A percentile compares a stretch with the other conserved stretches of the same genome.
Conservation (phyloP, 768 basidiomycete species). For the Cystobasidium tubakii region DNA sequence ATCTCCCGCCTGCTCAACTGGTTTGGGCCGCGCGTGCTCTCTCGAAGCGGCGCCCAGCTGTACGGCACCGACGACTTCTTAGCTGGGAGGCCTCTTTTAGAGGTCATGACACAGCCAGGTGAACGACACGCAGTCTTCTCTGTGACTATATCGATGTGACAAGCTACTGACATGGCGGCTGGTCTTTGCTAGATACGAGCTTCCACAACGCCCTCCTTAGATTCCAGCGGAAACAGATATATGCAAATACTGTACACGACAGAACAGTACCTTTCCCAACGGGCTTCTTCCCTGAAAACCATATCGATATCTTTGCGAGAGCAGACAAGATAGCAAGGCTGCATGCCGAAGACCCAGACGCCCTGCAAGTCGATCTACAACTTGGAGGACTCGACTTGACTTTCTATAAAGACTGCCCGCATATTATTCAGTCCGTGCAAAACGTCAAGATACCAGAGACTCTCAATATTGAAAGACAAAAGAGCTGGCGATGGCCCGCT, state of each 20-base stretch:
- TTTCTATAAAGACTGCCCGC: conserved; percentile 17
- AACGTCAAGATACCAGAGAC: conserved; percentile 3
- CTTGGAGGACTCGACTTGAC: conserved; percentile 15
- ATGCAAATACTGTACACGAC: conserved; percentile 67
- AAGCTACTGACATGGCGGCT: too few relatives aligned
- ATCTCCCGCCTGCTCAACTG: conserved; percentile 56
- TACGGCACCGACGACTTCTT: conserved; percentile 63
- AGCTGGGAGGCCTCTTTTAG: conserved; percentile 62
- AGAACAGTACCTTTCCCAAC: conserved; percentile 76
- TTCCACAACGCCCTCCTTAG: conserved; percentile 67
- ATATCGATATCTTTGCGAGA: conserved; percentile 23
- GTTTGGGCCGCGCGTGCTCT: conserved; percentile 65
- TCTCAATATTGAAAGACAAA: not conserved
- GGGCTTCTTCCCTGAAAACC: conserved; percentile 55
- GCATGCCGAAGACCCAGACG: conserved; percentile 8
- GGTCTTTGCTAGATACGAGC: conserved; percentile 61
- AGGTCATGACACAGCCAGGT: conserved; percentile 74
- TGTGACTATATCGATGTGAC: too few relatives aligned
- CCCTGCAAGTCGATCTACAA: not conserved
- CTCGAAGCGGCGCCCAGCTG: conserved; percentile 74
- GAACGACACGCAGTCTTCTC: conserved; percentile 45
- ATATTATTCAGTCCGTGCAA: conserved; percentile 1
- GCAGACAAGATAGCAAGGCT: conserved; percentile 21
- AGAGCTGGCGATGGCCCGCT: not conserved
- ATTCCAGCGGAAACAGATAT: conserved; percentile 68